Base-by-base conservation (phyloP, 2,329 filamentous ascomycete species). In the Claviceps paspali region DNA sequence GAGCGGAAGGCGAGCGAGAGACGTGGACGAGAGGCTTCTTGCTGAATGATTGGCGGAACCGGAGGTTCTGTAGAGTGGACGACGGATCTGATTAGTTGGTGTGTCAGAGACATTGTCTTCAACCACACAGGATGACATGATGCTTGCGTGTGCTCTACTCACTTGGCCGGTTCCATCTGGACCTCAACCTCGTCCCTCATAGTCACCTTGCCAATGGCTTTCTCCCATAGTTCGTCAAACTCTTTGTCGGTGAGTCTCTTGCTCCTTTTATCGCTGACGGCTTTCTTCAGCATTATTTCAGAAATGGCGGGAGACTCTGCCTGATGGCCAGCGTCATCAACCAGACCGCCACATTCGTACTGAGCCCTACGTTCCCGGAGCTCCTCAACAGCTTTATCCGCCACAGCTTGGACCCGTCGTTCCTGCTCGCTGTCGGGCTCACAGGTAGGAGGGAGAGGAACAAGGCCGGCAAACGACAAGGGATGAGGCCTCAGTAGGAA, bases 371-470 rank as follows among this genome's bases (percentile, higher is more conserved):
- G 77, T 47, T 93, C 76, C 38, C 91, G 74, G 34, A 98, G 70
- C 49, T 87, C 80, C 49, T 94, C 85, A 4, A 96, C 72, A 2
- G 83, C 86, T 55, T 79, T 82, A 53, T 96, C 80, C 6, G 87
- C 85, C 12, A 98, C 85, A 15, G 79, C 75, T 50, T 88, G 84
- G 34, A 96, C 81, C 14, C 82, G 80, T 28, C 84, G 76, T 6
- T 81, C 84, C 57, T 94, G 95, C 51, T 92, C 85, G 42, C 86
- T 86, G 56, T 98, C 92, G 0, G 91, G 82, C 59, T 95, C 88
- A 57, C 91, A 98, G 4, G 84, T 87, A 2, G 92, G 88, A 5
- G 87, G 77, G 7, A 98, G 63, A 6, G 91, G 91, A 5, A 96
- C 52, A 3, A 92, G 52, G 0, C 91, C 87, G 34, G 79, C 77